phyloP scores from a whole-genome alignment of 176 grass and related monocot genomes.

The Phragmites australis region DNA sequence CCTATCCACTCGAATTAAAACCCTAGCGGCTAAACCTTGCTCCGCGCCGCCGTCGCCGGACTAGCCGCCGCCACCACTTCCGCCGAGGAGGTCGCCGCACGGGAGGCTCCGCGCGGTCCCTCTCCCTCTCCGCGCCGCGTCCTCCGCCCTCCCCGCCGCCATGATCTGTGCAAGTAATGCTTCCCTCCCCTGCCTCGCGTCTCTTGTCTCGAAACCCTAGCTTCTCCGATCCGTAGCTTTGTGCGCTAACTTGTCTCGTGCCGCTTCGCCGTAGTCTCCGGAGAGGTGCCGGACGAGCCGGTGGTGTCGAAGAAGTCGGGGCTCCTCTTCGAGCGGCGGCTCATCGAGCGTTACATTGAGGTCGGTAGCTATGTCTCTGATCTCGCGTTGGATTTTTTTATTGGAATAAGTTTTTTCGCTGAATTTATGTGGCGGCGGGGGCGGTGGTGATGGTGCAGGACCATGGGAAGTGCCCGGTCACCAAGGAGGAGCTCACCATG shows the following conservation, averaged over 20 bases:
- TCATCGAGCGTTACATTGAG: slow-evolving; percentile 86
- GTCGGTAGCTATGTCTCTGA: slow-evolving; percentile 44
- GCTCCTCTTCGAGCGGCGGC: slow-evolving; percentile 81
- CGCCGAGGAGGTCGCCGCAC: background rate
- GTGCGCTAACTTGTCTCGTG: slow-evolving; percentile 24
- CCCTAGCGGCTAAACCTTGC: slow-evolving; percentile 42
- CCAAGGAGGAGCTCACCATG: slow-evolving; percentile 89
- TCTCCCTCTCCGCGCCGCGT: background rate
- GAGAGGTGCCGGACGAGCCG: slow-evolving; percentile 95
- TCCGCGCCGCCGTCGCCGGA: background rate
- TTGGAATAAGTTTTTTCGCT: background rate
- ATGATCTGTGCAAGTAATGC: slow-evolving; percentile 95
- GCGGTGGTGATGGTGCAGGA: slow-evolving; percentile 46
- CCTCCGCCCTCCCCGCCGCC: slow-evolving; percentile 9
- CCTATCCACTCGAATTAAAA: slow-evolving; percentile 54
- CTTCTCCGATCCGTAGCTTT: slow-evolving; percentile 22
- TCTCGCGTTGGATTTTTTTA: slow-evolving; percentile 8
- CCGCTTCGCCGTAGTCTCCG: slow-evolving; percentile 65
- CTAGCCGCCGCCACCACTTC: slow-evolving; percentile 15
- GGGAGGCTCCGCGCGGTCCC: background rate
- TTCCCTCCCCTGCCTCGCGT: background rate
- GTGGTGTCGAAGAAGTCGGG: slow-evolving; percentile 97
- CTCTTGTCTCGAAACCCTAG: slow-evolving; percentile 39
- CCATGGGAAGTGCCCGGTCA: slow-evolving; percentile 92
- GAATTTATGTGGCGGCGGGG: background rate